Evolutionary conservation across 202 grass and related monocot genomes (phyloP).

Genomic region (Digitaria exilis): DNA sequence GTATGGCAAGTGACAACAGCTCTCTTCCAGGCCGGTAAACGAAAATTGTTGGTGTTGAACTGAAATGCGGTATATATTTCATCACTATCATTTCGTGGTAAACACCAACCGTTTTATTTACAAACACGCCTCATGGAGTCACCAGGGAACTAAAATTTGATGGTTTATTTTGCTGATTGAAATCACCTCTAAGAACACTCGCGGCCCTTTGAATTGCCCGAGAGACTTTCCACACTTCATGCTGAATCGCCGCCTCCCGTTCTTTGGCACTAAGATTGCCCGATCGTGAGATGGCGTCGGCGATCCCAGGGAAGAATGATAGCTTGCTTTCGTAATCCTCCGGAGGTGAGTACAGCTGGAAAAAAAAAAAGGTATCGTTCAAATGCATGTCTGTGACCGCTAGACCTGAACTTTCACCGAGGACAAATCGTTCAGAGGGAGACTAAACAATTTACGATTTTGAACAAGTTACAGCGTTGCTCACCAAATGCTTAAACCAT

Average conservation of each 20-base stretch:
- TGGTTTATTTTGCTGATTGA: constrained; percentile 13
- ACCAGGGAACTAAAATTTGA: background rate
- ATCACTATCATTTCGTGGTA: background rate
- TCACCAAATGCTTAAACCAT: constrained; percentile 96
- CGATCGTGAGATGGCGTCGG: constrained; percentile 60
- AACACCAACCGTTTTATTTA: background rate
- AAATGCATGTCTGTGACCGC: too few relatives aligned
- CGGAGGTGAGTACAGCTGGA: constrained; percentile 82
- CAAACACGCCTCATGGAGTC: constrained; percentile 26
- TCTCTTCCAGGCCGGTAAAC: background rate
- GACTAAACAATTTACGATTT: background rate
- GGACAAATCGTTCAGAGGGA: background rate
- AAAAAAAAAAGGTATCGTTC: background rate
- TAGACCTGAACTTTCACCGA: background rate
- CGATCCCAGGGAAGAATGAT: constrained; percentile 76
- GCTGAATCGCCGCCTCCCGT: constrained; percentile 24
- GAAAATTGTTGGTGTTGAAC: background rate
- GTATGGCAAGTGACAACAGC: background rate
- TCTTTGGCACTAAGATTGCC: constrained; percentile 25
- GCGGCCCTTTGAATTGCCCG: constrained; percentile 70
- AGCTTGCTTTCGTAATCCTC: constrained; percentile 82
- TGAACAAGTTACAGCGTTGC: background rate
- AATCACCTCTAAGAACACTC: constrained; percentile 61
- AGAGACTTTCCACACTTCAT: constrained; percentile 76
- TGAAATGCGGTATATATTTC: background rate